A percentile compares a stretch with the other conserved stretches of the same genome.
Conservation (phyloP, 2,329 filamentous ascomycete species). For the Phoma sp. region DNA sequence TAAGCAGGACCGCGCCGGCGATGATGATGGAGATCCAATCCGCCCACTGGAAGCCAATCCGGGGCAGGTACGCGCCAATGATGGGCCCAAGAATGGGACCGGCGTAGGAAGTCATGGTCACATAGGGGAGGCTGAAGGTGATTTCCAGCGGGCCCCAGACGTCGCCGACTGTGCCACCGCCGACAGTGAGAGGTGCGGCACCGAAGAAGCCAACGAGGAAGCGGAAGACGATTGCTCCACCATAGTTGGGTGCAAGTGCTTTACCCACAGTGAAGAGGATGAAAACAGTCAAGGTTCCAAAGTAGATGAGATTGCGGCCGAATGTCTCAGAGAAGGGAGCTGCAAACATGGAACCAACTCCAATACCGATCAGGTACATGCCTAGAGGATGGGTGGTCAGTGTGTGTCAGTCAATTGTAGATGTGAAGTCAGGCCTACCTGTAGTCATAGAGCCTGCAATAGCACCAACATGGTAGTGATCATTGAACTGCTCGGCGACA, state of each 20-base stretch:
- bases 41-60: conserved; percentile 11
- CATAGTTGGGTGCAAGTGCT: conserved; percentile 1
- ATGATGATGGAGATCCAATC: conserved; percentile 16
- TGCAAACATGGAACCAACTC: conserved; percentile 10
- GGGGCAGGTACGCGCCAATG: neutral
- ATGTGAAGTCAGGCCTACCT: no score
- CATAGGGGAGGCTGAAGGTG: no score
- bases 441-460: no score
- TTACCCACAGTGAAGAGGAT: conserved; percentile 12
- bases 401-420: no score
- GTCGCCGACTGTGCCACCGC: conserved; percentile 13
- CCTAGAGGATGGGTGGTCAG: no score
- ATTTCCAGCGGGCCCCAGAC: no score
- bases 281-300: neutral
- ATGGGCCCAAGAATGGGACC: conserved; percentile 15
- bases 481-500: no score
- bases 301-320: conserved; percentile 10
- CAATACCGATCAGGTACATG: conserved; percentile 18
- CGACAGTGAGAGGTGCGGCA: conserved; percentile 11
- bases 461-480: no score
- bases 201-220: conserved; percentile 14
- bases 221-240: conserved; percentile 4
- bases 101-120: no score
- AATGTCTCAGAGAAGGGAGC: conserved; percentile 11
- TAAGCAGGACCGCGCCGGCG: conserved; percentile 9